phyloP scores from a whole-genome alignment of 441 rosid species.

The Aquilaria agallochum region DNA sequence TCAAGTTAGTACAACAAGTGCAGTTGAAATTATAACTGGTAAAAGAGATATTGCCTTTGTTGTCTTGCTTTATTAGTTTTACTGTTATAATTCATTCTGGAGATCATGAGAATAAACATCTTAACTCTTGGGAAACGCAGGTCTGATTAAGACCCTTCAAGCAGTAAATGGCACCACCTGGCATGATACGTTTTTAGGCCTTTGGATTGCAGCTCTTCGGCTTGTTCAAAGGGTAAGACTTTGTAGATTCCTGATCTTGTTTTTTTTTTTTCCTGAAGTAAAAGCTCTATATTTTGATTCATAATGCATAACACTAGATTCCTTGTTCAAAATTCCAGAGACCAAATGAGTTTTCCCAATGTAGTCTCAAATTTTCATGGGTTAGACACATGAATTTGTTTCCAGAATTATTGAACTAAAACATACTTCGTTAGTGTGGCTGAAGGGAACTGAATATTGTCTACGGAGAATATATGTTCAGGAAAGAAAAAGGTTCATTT shows the following conservation, averaged over 20 bases:
- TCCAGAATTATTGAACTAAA: neutral
- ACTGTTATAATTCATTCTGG: slow-evolving; percentile 16
- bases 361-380: slow-evolving; percentile 5
- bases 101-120: slow-evolving; percentile 14
- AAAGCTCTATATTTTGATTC: neutral
- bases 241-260: slow-evolving; percentile 17
- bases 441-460: neutral
- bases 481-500: slow-evolving; percentile 10
- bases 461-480: slow-evolving; percentile 2
- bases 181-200: slow-evolving; percentile 71
- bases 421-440: neutral
- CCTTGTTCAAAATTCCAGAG: slow-evolving; percentile 4
- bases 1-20: slow-evolving; percentile 68
- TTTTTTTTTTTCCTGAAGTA: slow-evolving; percentile 13
- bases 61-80: slow-evolving; percentile 12
- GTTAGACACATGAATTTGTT: neutral
- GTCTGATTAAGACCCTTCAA: slow-evolving; percentile 62
- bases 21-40: slow-evolving; percentile 70
- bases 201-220: slow-evolving; percentile 79
- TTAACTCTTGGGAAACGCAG: slow-evolving; percentile 33
- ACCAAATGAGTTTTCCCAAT: neutral
- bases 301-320: slow-evolving; percentile 1
- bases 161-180: slow-evolving; percentile 61
- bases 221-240: slow-evolving; percentile 78
- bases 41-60: slow-evolving; percentile 12